phyloP scores from a whole-genome alignment of 2,329 filamentous ascomycete genomes.

The Calonectria hongkongensis region DNA sequence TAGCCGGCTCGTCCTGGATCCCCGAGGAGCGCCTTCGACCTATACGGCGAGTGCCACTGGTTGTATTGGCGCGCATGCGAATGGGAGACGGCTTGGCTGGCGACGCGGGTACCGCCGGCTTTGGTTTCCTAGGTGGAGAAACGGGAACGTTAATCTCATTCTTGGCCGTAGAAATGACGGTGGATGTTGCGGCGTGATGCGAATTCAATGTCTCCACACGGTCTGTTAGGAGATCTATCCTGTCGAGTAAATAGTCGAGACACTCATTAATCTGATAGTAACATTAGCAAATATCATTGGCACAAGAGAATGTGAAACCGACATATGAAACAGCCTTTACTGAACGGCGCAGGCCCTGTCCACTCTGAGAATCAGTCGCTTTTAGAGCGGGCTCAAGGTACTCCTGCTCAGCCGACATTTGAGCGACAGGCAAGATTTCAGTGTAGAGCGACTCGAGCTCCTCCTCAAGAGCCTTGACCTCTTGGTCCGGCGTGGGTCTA shows the following conservation, averaged over 20 bases:
- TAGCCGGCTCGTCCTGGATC: constrained; percentile 61
- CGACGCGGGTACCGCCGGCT: constrained; percentile 57
- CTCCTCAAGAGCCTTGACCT: constrained; percentile 72
- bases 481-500: constrained; percentile 58
- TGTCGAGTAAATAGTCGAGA: constrained; percentile 70
- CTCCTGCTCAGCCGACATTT: constrained; percentile 83
- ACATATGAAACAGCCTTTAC: constrained; percentile 72
- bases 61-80: constrained; percentile 57
- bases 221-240: constrained; percentile 64
- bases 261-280: constrained; percentile 69
- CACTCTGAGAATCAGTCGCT: constrained; percentile 65
- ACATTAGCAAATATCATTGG: constrained; percentile 43
- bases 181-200: constrained; percentile 63
- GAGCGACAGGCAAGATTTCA: constrained; percentile 81
- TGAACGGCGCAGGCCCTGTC: constrained; percentile 66
- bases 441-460: constrained; percentile 82
- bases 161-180: constrained; percentile 65
- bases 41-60: constrained; percentile 39
- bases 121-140: constrained; percentile 48
- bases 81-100: constrained; percentile 61
- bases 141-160: constrained; percentile 63
- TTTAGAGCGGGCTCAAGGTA: constrained; percentile 76
- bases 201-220: constrained; percentile 67
- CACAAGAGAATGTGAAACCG: constrained; percentile 49
- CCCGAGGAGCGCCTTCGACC: constrained; percentile 62